phyloP scores from a whole-genome alignment of 2,329 filamentous ascomycete genomes.

The Chaetothyriales sp. region DNA sequence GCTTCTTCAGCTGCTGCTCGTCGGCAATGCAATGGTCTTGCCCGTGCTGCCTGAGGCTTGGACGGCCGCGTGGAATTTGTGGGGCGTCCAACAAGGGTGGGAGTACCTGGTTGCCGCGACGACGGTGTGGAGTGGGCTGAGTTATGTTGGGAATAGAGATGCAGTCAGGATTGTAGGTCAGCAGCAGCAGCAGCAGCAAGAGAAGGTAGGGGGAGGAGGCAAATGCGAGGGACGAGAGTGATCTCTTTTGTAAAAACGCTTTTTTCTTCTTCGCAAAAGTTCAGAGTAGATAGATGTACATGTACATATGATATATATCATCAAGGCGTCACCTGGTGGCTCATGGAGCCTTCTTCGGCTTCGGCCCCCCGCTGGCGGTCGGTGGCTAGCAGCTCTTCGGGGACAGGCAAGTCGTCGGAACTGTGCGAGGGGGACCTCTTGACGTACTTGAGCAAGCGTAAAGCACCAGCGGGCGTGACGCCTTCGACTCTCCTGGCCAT shows the following conservation, averaged over 20 bases:
- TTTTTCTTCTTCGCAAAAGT: neutral
- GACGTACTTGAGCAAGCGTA: slow-evolving; percentile 32
- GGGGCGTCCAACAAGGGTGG: slow-evolving; percentile 47
- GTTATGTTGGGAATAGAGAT: slow-evolving; percentile 81
- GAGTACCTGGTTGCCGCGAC: slow-evolving; percentile 70
- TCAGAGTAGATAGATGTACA: neutral
- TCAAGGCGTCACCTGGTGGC: neutral
- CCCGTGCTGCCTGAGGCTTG: slow-evolving; percentile 54
- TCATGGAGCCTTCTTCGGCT: neutral
- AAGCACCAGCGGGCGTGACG: slow-evolving; percentile 34
- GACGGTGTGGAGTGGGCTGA: slow-evolving; percentile 84
- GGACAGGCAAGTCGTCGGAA: neutral
- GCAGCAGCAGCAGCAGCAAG: neutral
- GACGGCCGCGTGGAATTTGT: slow-evolving; percentile 39
- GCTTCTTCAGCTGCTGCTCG: slow-evolving; percentile 72
- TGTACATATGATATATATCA: neutral
- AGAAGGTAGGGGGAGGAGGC: neutral
- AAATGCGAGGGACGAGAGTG: neutral
- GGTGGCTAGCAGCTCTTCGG: neutral
- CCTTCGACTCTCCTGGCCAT: slow-evolving; percentile 84
- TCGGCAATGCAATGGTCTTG: slow-evolving; percentile 69
- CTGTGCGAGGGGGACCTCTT: slow-evolving; percentile 14
- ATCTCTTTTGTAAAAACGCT: neutral
- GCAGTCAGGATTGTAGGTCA: slow-evolving; percentile 67
- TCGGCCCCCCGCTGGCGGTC: no score